These are phyloP conservation scores for Spencermartinsiella europaea DNA, from an alignment of 805 yeast species.

Conservation along the genomic window DNA sequence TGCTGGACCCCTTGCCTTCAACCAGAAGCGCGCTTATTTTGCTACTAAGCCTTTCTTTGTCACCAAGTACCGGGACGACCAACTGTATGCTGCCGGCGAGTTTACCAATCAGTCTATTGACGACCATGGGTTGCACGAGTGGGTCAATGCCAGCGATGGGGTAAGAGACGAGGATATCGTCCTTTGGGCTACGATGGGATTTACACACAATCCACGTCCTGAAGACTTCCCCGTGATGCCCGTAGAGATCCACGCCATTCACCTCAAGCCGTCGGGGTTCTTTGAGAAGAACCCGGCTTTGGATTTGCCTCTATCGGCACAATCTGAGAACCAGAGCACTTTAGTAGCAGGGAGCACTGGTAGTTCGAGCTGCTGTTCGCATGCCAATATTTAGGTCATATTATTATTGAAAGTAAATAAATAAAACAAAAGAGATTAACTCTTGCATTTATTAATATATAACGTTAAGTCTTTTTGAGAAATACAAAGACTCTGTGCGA, in stretches of 20 bases:
- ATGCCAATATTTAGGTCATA: neutral
- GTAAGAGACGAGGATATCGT: conserved; percentile 58
- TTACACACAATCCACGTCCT: conserved; percentile 83
- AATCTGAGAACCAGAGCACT: conserved; percentile 42
- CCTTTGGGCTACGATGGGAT: conserved; percentile 77
- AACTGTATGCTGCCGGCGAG: conserved; percentile 70
- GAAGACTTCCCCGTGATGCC: conserved; percentile 91
- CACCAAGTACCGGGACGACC: conserved; percentile 66
- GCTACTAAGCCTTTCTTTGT: conserved; percentile 63
- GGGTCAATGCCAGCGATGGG: conserved; percentile 26
- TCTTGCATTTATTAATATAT: too few relatives aligned
- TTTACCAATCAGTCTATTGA: conserved; percentile 35
- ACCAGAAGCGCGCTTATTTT: conserved; percentile 80
- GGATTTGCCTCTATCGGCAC: conserved; percentile 74
- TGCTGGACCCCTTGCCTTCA: conserved; percentile 70
- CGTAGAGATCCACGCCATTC: conserved; percentile 69
- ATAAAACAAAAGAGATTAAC: too few relatives aligned
- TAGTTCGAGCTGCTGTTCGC: neutral
- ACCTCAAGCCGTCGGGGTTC: conserved; percentile 75
- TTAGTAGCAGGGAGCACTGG: neutral
- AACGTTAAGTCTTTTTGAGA: too few relatives aligned
- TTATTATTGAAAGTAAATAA: too few relatives aligned
- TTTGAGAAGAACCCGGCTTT: conserved; percentile 73
- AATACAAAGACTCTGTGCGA: too few relatives aligned
- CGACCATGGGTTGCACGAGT: conserved; percentile 23